phyloP scores from a whole-genome alignment of 169 alveolate genomes.

The Cryptosporidium tyzzeri region DNA sequence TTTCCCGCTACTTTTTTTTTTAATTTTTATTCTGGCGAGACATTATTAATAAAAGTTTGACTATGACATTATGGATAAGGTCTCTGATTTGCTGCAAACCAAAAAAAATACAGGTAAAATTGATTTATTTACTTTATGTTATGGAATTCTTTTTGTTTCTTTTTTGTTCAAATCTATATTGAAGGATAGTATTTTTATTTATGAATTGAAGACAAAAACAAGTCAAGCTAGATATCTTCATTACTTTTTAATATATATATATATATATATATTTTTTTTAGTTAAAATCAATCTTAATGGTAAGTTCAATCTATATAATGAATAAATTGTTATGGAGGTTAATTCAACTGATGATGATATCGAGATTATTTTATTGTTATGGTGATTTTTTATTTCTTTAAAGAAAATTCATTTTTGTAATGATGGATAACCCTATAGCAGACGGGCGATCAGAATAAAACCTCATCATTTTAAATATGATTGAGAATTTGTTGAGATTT shows the following conservation, averaged over 20 bases:
- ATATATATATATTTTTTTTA: too few species aligned
- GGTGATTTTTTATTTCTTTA: not conserved
- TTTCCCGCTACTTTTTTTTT: conserved; percentile 12
- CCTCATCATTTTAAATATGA: not conserved
- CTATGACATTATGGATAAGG: not conserved
- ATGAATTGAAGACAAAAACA: too few species aligned
- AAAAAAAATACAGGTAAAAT: too few species aligned
- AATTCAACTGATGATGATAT: not conserved
- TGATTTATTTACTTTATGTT: too few species aligned
- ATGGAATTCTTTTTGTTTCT: not conserved
- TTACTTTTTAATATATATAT: too few species aligned
- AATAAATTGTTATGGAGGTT: not conserved
- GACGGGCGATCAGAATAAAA: conserved; percentile 75
- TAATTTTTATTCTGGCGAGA: not conserved
- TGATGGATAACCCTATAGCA: conserved; percentile 76
- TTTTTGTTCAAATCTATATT: too few species aligned
- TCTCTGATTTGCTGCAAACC: not conserved
- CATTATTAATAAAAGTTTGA: not conserved
- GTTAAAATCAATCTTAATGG: not conserved
- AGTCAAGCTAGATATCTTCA: not conserved
- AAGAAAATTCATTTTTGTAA: conserved; percentile 12
- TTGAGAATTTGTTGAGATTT: conserved; percentile 49
- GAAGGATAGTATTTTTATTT: too few species aligned
- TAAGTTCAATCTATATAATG: not conserved
- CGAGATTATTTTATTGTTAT: not conserved